Base-by-base conservation (phyloP, 106 monocot genomes). In the Agapanthus africanus region DNA sequence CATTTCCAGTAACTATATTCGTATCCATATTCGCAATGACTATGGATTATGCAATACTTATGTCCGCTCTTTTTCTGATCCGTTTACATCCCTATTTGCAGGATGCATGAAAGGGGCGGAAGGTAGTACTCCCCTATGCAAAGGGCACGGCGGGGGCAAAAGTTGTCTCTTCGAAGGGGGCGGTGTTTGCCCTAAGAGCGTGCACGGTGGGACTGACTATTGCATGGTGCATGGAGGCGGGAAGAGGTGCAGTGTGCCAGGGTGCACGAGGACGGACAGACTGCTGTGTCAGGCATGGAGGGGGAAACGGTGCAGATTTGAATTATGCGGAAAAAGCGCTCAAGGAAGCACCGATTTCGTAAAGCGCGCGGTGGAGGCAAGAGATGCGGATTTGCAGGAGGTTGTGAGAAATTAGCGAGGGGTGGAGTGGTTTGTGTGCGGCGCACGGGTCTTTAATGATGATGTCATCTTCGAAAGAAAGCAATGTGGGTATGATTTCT, bases 291-390 rank as follows among this genome's bases (percentile, higher is more conserved):
- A 72, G 76, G 71, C 97, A 97, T 37, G 97, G 97, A 25, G 97
- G 97, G 11, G 95, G 18, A 97, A 92, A 72, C 77, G 97, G 52
- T 97, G 97, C 84, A 76, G 59, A 60, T 67, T 70, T 14, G 77
- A 86, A 23, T 82, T 77, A 1, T 97, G 97, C 7, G 78, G 67
- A 11, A 97, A 97, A 82, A 92, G 91, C 33, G 97, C 97, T 2
- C 97, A 97, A 71, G 97, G 97, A 15, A 97, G 92, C 78, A 97
- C 97, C 0, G 82, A 97, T 18, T 92, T 81, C 73, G 97, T 87
- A 97, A 97, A 80, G 97, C 91, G 0, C 97, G 92, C 38, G 97
- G 97, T 6, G 97, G 97, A 2, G 97, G 97, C 2, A 97, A 92
- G 60, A 57, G 89, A 26, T 97, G 97, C 42, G 65, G 70, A 6